Percentiles rank a stretch among this genome's conserved stretches.
phyloP scores from a whole-genome alignment of 108 stramenopile species.

The Fragilaria radians region DNA sequence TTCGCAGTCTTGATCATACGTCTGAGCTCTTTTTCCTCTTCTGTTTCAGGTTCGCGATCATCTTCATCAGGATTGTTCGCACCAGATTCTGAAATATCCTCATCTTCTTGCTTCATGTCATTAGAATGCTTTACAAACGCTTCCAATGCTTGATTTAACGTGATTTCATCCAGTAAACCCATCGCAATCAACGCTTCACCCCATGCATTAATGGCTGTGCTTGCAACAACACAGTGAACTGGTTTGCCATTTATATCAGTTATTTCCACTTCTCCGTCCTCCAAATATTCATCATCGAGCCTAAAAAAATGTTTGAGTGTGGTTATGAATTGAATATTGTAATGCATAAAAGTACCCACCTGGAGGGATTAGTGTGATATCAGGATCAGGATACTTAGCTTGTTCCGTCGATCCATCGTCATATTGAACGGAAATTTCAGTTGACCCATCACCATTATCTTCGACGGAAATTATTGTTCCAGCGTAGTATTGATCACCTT shows the following conservation, averaged over 20 bases:
- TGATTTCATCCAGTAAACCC: slow-evolving; percentile 74
- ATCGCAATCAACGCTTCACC: slow-evolving; percentile 55
- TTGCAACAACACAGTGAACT: slow-evolving; percentile 49
- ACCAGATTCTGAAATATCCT: slow-evolving; percentile 1
- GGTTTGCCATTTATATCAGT: slow-evolving; percentile 59
- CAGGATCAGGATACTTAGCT: slow-evolving; percentile 64
- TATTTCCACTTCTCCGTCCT: slow-evolving; percentile 30
- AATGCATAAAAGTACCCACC: slow-evolving; percentile 32
- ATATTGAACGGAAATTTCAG: slow-evolving; percentile 50
- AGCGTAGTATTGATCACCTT: slow-evolving; percentile 40
- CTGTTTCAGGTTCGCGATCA: slow-evolving; percentile 31
- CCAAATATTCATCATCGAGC: slow-evolving; percentile 33
- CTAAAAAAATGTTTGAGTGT: neutral
- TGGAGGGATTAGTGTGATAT: slow-evolving; percentile 57
- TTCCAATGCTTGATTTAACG: slow-evolving; percentile 45
- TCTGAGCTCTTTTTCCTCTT: slow-evolving; percentile 40
- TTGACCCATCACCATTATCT: neutral
- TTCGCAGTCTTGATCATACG: slow-evolving; percentile 31
- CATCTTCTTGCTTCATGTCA: slow-evolving; percentile 17
- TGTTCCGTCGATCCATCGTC: slow-evolving; percentile 74
- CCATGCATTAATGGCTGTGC: slow-evolving; percentile 73
- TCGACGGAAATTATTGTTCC: slow-evolving; percentile 49
- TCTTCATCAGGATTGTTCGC: neutral
- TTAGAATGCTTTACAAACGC: slow-evolving; percentile 30
- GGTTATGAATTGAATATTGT: neutral